phyloP scores from a whole-genome alignment of 352 stramenopile genomes.

The Pythium phragmiticola region DNA sequence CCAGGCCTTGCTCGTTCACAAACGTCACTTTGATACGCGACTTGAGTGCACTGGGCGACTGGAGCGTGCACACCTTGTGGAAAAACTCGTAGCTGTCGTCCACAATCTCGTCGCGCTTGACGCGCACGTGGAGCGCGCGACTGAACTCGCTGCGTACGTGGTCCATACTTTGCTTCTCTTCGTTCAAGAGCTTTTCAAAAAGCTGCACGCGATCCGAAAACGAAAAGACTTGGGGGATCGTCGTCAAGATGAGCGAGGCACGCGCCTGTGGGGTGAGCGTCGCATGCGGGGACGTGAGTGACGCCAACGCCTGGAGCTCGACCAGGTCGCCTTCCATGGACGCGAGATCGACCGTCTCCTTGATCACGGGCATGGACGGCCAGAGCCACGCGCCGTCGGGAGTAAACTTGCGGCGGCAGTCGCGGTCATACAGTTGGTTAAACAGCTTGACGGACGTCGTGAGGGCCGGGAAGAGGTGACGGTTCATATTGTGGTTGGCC shows the following conservation, averaged over 20 bases:
- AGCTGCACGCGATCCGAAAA: conserved; percentile 76
- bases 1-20: conserved; percentile 90
- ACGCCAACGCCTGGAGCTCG: conserved; percentile 45
- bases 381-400: conserved; percentile 56
- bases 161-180: conserved; percentile 50
- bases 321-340: conserved; percentile 58
- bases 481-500: neutral
- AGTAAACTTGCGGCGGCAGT: conserved; percentile 55
- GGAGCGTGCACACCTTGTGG: conserved; percentile 45
- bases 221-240: conserved; percentile 77
- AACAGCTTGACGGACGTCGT: conserved; percentile 73
- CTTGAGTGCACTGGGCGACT: conserved; percentile 72
- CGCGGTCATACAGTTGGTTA: conserved; percentile 78
- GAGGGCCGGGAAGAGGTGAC: conserved; percentile 41
- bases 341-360: conserved; percentile 61
- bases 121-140: conserved; percentile 48
- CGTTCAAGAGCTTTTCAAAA: conserved; percentile 70
- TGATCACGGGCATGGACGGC: conserved; percentile 65
- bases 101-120: conserved; percentile 87
- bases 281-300: conserved; percentile 37
- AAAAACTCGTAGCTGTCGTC: conserved; percentile 89
- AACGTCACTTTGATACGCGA: conserved; percentile 91
- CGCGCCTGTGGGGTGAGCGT: conserved; percentile 38
- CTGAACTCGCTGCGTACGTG: conserved; percentile 63
- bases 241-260: conserved; percentile 57